Conservation (phyloP, 768 basidiomycete genomes). For the Tulasnella sp. region DNA sequence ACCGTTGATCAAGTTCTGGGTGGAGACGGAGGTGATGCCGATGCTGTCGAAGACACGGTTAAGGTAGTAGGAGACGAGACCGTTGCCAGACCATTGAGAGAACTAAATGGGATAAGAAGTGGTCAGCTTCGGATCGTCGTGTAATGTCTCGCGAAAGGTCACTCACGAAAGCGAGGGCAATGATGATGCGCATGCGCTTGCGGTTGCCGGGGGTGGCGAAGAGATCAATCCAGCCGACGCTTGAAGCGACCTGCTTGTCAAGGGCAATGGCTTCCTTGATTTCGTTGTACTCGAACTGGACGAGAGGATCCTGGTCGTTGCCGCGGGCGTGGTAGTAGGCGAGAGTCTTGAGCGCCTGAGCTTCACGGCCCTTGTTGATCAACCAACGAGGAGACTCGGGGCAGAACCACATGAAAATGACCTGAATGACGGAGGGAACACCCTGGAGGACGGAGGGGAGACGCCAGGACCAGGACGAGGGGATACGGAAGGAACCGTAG, state of each 20-base stretch:
- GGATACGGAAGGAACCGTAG: slow-evolving; percentile 75
- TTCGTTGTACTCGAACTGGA: slow-evolving; percentile 69
- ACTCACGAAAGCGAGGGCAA: slow-evolving; percentile 37
- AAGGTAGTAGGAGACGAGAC: slow-evolving; percentile 72
- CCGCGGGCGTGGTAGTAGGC: slow-evolving; percentile 86
- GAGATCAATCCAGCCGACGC: slow-evolving; percentile 71
- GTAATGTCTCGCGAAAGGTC: neutral
- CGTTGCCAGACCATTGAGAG: slow-evolving; percentile 64
- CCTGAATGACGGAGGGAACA: slow-evolving; percentile 67
- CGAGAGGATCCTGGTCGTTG: slow-evolving; percentile 48
- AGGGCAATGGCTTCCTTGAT: slow-evolving; percentile 69
- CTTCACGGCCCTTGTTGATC: slow-evolving; percentile 71
- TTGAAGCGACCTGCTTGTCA: slow-evolving; percentile 60
- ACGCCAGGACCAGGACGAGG: slow-evolving; percentile 78
- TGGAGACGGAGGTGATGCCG: slow-evolving; percentile 43
- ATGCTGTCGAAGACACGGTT: slow-evolving; percentile 61
- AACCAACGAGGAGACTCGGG: slow-evolving; percentile 85
- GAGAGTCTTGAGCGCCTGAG: slow-evolving; percentile 66
- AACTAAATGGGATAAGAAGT: slow-evolving; percentile 41
- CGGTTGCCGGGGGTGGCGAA: slow-evolving; percentile 70
- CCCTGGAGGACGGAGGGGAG: slow-evolving; percentile 75
- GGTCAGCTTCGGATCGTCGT: neutral
- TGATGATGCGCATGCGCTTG: slow-evolving; percentile 73
- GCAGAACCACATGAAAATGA: slow-evolving; percentile 65
- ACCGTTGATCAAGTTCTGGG: slow-evolving; percentile 80